Evolutionary conservation across 2,329 filamentous ascomycete genomes (phyloP).

Genomic region (Xylaria arbuscula): DNA sequence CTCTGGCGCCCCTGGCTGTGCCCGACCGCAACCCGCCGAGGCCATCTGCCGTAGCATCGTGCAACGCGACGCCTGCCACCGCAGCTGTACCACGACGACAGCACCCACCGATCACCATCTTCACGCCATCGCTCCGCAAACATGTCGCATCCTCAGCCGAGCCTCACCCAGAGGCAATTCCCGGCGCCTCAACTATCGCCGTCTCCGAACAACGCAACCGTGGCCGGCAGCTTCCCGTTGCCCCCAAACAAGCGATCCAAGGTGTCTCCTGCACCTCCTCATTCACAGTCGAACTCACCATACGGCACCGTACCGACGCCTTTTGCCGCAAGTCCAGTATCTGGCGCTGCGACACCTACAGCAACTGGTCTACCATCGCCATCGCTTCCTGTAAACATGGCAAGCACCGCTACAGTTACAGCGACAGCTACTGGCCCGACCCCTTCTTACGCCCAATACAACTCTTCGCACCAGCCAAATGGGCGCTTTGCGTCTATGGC

Average conservation of each 20-base stretch:
- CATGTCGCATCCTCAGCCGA: constrained; percentile 48
- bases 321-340: constrained; percentile 54
- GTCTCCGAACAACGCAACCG: constrained; percentile 68
- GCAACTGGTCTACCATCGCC: constrained; percentile 50
- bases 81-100: constrained; percentile 5
- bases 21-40: background rate
- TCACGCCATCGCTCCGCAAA: constrained; percentile 7
- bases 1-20: background rate
- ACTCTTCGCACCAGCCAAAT: constrained; percentile 45
- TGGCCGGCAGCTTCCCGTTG: constrained; percentile 64
- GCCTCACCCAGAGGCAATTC: constrained; percentile 49
- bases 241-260: constrained; percentile 80
- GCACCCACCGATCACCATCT: constrained; percentile 6
- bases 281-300: constrained; percentile 67
- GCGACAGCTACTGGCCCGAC: constrained; percentile 22
- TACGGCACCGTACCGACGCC: constrained; percentile 51
- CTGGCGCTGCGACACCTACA: constrained; percentile 54
- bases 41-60: constrained; percentile 3
- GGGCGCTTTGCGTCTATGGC: constrained; percentile 41
- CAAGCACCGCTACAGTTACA: constrained; percentile 13
- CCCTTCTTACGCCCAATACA: constrained; percentile 51
- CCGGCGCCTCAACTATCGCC: constrained; percentile 63
- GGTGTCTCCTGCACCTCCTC: constrained; percentile 74
- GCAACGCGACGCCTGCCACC: constrained; percentile 8
- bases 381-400: constrained; percentile 45